Percentiles rank a stretch among this genome's conserved stretches.
phyloP scores from a whole-genome alignment of 345 rosid species.

The Mangifera indica region DNA sequence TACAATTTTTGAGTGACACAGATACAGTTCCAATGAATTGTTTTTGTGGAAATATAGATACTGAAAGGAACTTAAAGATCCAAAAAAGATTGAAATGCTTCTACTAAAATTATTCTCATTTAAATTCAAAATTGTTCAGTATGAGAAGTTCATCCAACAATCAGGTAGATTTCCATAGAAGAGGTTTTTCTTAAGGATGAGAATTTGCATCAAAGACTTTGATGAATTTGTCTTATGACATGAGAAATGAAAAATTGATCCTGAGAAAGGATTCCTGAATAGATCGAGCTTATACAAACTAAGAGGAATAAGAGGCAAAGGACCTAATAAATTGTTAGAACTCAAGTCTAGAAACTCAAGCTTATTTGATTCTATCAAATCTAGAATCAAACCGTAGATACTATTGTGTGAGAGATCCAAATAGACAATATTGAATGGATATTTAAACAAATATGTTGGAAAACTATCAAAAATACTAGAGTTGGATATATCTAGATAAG shows the following conservation, averaged over 20 bases:
- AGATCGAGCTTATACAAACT: background rate
- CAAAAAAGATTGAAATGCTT: background rate
- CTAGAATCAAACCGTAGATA: slow-evolving; percentile 25
- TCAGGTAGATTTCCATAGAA: slow-evolving; percentile 32
- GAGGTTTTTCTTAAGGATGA: slow-evolving; percentile 36
- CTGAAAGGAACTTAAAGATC: background rate
- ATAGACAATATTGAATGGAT: background rate
- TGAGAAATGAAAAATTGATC: slow-evolving; percentile 13
- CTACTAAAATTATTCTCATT: slow-evolving; percentile 7
- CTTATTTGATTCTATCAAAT: background rate
- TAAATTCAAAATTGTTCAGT: slow-evolving; percentile 8
- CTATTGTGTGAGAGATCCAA: slow-evolving; percentile 34
- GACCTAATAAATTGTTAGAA: slow-evolving; percentile 20
- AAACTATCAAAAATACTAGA: no score
- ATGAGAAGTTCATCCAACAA: slow-evolving; percentile 12
- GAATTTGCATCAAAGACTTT: slow-evolving; percentile 19
- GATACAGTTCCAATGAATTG: background rate
- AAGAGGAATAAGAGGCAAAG: slow-evolving; percentile 14
- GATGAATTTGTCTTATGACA: slow-evolving; percentile 18
- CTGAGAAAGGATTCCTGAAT: background rate
- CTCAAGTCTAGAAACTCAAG: slow-evolving; percentile 20
- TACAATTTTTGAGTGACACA: background rate
- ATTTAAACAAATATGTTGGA: no score
- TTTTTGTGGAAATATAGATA: background rate
- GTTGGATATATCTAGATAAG: no score